A percentile compares a stretch with the other conserved stretches of the same genome.
These are phyloP conservation scores for Mortierella sp. DNA, from an alignment of 371 early-diverging fungal genomes.

Conservation along the genomic window DNA sequence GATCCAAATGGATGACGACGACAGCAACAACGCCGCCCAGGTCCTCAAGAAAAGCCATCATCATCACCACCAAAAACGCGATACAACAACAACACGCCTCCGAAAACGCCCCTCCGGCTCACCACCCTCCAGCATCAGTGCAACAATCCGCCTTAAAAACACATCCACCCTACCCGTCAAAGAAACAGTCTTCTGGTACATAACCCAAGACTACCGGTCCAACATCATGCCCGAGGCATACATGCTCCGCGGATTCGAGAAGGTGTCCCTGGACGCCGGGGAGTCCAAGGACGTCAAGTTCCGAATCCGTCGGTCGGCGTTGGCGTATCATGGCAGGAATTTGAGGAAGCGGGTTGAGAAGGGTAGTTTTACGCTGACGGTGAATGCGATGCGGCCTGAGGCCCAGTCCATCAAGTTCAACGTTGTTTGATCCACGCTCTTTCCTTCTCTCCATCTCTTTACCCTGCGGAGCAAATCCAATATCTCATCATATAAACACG, in stretches of 20 bases:
- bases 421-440: conserved; percentile 15
- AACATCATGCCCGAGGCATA: conserved; percentile 61
- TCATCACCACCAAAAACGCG: conserved; percentile 61
- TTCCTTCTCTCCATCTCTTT: not conserved
- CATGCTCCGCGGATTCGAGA: conserved; percentile 67
- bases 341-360: conserved; percentile 58
- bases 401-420: conserved; percentile 39
- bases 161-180: conserved; percentile 61
- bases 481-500: no score
- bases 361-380: conserved; percentile 61
- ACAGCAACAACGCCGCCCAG: conserved; percentile 12
- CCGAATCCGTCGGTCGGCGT: conserved; percentile 53
- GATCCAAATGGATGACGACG: not conserved
- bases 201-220: conserved; percentile 69
- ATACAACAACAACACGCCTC: not conserved
- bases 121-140: conserved; percentile 37
- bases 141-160: conserved; percentile 66
- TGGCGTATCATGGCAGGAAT: conserved; percentile 60
- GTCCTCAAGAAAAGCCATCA: conserved; percentile 48
- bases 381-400: conserved; percentile 61
- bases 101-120: not conserved
- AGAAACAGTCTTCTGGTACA: conserved; percentile 73
- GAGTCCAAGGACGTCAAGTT: conserved; percentile 64
- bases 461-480: not conserved
- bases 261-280: conserved; percentile 62